These are phyloP conservation scores for Termitomyces titanicus DNA, from an alignment of 768 basidiomycete genomes.

Conservation along the genomic window DNA sequence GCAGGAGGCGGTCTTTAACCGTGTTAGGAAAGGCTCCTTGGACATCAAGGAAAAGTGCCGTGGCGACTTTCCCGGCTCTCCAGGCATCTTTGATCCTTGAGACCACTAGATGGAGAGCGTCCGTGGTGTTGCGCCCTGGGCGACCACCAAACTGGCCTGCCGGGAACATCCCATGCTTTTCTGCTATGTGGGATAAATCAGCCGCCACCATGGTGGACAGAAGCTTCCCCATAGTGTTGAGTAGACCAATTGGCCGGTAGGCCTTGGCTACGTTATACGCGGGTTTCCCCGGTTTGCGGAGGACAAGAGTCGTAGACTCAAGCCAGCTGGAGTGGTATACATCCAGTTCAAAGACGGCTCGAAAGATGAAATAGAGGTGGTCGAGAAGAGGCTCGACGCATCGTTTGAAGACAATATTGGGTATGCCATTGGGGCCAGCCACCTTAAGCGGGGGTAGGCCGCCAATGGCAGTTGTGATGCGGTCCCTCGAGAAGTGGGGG, in stretches of 20 bases:
- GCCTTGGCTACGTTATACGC: too few relatives aligned
- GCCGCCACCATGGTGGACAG: slow-evolving; percentile 17
- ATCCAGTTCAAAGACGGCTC: neutral
- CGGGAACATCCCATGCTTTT: slow-evolving; percentile 15
- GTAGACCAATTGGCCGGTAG: too few relatives aligned
- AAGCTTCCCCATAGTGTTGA: neutral
- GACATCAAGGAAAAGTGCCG: slow-evolving; percentile 37
- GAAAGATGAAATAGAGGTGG: neutral
- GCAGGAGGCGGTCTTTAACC: too few relatives aligned
- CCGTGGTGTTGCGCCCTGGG: neutral
- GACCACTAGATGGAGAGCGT: neutral
- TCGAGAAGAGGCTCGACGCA: neutral
- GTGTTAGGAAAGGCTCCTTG: slow-evolving; percentile 35
- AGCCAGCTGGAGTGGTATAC: neutral
- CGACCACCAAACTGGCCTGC: neutral
- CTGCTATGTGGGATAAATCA: slow-evolving; percentile 18
- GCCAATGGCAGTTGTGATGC: neutral
- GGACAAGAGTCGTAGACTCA: neutral
- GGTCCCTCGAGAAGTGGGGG: neutral
- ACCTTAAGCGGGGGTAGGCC: neutral
- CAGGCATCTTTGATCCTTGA: too few relatives aligned
- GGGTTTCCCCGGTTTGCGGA: neutral
- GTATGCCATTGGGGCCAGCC: neutral
- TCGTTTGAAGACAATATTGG: neutral
- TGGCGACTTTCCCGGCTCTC: slow-evolving; percentile 27